A percentile compares a stretch with the other conserved stretches of the same genome.
Evolutionary conservation across 495 filamentous ascomycete species (phyloP).

Genomic region (Penicillium egyptiacum): DNA sequence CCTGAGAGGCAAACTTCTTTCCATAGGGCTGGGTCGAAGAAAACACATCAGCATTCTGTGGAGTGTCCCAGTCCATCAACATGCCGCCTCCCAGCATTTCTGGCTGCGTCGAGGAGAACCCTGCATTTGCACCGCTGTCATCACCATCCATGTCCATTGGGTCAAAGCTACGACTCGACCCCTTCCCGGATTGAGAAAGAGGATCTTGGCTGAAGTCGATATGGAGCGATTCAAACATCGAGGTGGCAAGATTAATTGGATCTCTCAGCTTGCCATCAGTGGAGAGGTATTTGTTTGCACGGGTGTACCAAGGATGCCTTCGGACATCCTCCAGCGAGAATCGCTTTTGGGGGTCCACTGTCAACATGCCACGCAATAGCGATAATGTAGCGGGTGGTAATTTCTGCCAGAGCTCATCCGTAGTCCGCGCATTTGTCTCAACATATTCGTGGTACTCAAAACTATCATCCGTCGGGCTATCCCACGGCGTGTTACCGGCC

Average conservation of each 20-base stretch:
- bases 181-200: conserved; percentile 37
- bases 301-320: conserved; percentile 93
- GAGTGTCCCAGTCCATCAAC: conserved; percentile 76
- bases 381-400: conserved; percentile 76
- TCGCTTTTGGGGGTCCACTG: conserved; percentile 68
- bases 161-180: conserved; percentile 42
- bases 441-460: conserved; percentile 86
- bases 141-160: conserved; percentile 56
- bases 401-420: conserved; percentile 82
- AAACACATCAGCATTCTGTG: conserved; percentile 53
- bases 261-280: conserved; percentile 75
- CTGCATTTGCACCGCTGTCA: conserved; percentile 44
- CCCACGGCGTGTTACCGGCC: conserved; percentile 97
- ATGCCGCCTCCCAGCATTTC: conserved; percentile 67
- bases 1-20: conserved; percentile 33
- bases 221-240: conserved; percentile 88
- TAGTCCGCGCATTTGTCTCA: conserved; percentile 72
- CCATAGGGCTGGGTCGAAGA: conserved; percentile 51
- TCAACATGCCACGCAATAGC: conserved; percentile 93
- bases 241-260: conserved; percentile 78
- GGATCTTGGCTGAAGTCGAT: conserved; percentile 82
- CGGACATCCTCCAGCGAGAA: conserved; percentile 87
- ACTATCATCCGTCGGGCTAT: conserved; percentile 77
- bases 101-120: conserved; percentile 73
- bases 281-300: conserved; percentile 72